Conservation (phyloP, 2,329 filamentous ascomycete genomes). For the Trichophyton equinum region DNA sequence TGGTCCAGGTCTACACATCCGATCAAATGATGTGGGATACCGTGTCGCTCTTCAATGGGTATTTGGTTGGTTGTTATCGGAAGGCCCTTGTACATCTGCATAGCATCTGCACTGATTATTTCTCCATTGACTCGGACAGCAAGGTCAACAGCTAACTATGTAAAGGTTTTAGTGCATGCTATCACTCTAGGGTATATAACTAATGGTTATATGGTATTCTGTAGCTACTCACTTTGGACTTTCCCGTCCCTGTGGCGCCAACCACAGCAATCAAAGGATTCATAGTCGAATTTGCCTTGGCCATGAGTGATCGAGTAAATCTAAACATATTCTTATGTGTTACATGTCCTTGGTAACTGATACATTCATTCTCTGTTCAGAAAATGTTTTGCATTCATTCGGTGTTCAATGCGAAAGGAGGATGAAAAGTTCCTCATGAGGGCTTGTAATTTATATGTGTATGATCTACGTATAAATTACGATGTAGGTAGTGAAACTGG, state of each 20-base stretch:
- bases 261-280: conserved; percentile 65
- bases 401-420: no score
- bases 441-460: neutral
- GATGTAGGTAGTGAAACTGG: neutral
- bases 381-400: no score
- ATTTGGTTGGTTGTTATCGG: conserved; percentile 96
- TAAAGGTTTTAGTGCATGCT: conserved; percentile 9
- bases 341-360: neutral
- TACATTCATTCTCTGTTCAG: no score
- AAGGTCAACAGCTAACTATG: conserved; percentile 75
- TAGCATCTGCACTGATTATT: conserved; percentile 92
- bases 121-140: conserved; percentile 77
- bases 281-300: conserved; percentile 19
- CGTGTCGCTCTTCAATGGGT: conserved; percentile 57
- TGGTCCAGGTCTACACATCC: conserved; percentile 63
- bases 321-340: neutral
- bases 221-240: conserved; percentile 58
- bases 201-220: neutral
- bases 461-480: neutral
- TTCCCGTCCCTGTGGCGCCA: conserved; percentile 85
- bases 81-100: conserved; percentile 89
- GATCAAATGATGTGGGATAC: conserved; percentile 77
- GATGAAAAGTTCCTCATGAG: neutral
- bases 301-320: conserved; percentile 4
- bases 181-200: neutral